Evolutionary conservation across 139 green algal genomes (phyloP), one percentile per base, ranked within the genome.

Genomic region (Coccomyxa sp.): DNA sequence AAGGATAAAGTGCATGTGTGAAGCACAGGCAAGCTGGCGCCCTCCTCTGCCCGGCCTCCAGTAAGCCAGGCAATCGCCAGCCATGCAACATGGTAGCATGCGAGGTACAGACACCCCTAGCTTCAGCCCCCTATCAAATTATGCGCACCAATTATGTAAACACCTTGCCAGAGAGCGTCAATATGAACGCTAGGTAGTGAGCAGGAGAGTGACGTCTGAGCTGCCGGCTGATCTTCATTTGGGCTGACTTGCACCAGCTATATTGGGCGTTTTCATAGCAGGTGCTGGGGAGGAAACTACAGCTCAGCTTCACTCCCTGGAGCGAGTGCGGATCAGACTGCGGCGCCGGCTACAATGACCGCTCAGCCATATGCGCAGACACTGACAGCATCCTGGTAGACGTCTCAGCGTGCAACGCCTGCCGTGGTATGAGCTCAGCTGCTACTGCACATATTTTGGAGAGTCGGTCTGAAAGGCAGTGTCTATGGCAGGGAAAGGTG

Each of bases 11-110:
- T 10, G 10, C 16, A 12, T 39, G 33, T 39, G 58, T 7, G 4
- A 34, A 29, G 7, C 75, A 73, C 79, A 82, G 79, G 31, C 79
- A 79, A 75, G 73, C 76, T 18, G 50, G 39, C 33, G 69, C 54
- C 55, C 24, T 33, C 38, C 55, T 76, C 7, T 82, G 79, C 33
- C 55, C 75, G 31, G 38, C 36, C 16, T 31, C 36, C 7, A n/a
- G 9, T n/a, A 75, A 69, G 73, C 79, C 79, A n/a, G n/a, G 34
- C 33, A 68, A 36, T 4, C 39, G 79, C 29, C 39, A 27, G 2
- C 1, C 73, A 5, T 82, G 79, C 79, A 79, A 75, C 16, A 6
- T n/a, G 29, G 38, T 27, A 0, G 39, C 72, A 6, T 82, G 79
- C 71, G 55, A 31, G 16, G 73, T 82, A 7, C 37, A 55, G 14